Conservation (phyloP, 129 eudicot species). For the Dittrichia graveolens region DNA sequence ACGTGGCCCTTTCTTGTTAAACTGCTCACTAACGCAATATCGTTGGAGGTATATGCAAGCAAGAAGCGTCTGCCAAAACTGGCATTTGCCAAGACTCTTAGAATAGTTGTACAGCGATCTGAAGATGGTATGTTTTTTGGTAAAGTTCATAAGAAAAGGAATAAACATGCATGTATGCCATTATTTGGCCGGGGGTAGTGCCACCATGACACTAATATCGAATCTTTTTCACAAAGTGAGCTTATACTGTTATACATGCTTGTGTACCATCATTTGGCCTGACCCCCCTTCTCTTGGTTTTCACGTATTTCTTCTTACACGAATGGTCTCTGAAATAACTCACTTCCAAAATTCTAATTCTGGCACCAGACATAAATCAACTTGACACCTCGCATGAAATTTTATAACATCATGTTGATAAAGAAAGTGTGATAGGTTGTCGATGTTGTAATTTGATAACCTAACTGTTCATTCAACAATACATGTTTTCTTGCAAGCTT, state of each 20-base stretch:
- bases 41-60: slow-evolving; percentile 62
- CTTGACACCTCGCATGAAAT: neutral
- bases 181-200: neutral
- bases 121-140: slow-evolving; percentile 61
- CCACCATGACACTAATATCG: no score
- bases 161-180: slow-evolving; percentile 8
- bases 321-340: neutral
- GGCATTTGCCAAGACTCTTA: slow-evolving; percentile 76
- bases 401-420: neutral
- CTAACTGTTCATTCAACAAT: neutral
- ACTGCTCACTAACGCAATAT: slow-evolving; percentile 59
- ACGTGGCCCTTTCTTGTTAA: slow-evolving; percentile 90
- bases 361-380: neutral
- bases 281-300: neutral
- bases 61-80: slow-evolving; percentile 76
- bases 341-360: neutral
- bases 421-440: slow-evolving; percentile 7
- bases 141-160: slow-evolving; percentile 22
- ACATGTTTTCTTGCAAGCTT: neutral
- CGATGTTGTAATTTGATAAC: slow-evolving; percentile 5
- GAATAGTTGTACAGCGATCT: slow-evolving; percentile 75
- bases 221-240: no score
- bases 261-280: slow-evolving; percentile 20
- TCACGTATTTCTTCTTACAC: neutral
- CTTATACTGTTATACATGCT: neutral